These are phyloP conservation scores for Eucalyptus lansdowneana DNA, from an alignment of 345 rosid genomes.

Conservation along the genomic window DNA sequence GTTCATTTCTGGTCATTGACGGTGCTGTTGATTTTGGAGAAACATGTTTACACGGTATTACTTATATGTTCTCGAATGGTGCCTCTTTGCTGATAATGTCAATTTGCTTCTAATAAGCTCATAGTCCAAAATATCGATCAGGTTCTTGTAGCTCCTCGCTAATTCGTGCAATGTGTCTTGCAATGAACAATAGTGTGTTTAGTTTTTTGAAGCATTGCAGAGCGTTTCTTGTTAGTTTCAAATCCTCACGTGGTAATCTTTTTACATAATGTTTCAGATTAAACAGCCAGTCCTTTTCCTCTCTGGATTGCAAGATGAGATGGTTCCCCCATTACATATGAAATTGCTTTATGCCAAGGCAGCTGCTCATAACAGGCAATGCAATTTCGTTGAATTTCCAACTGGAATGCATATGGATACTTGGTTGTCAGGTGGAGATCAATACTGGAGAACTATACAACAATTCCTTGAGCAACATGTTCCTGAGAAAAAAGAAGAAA, in stretches of 20 bases:
- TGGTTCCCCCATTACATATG: constrained; percentile 97
- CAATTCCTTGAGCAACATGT: constrained; percentile 51
- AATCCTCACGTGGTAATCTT: background rate
- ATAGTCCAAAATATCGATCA: background rate
- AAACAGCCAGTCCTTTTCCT: constrained; percentile 90
- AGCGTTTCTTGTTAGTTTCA: background rate
- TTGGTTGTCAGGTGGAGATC: constrained; percentile 89
- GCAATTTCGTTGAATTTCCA: constrained; percentile 77
- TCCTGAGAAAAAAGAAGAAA: constrained; percentile 28
- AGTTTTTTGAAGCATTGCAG: background rate
- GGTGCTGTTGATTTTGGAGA: background rate
- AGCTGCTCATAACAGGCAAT: constrained; percentile 62
- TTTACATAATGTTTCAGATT: constrained; percentile 34
- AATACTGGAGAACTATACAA: constrained; percentile 64
- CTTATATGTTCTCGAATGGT: background rate
- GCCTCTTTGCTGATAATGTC: background rate
- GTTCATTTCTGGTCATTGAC: background rate
- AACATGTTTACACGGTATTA: background rate
- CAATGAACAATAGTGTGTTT: background rate
- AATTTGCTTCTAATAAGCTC: background rate
- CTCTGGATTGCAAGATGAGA: constrained; percentile 96
- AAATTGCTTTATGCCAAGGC: constrained; percentile 83
- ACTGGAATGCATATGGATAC: constrained; percentile 99
- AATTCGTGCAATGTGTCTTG: background rate
- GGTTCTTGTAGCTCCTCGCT: background rate